Conservation (phyloP, 805 yeast genomes). For the Wickerhamomyces xylosicus region DNA sequence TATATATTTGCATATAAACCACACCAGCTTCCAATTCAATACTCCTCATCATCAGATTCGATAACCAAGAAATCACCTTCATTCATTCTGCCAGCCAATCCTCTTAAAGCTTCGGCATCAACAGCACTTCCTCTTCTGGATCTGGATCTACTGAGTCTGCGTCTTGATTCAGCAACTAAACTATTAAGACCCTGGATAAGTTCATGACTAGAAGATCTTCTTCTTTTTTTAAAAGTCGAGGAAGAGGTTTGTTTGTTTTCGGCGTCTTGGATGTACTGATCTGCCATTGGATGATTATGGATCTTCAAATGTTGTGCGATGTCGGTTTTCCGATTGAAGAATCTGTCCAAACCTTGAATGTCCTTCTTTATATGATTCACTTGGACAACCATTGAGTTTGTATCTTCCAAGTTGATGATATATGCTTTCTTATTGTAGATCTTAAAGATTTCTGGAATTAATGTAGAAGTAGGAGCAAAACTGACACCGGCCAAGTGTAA, state of each 20-base stretch:
- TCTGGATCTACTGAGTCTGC: not conserved
- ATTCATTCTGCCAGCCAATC: not conserved
- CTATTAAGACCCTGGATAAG: not conserved
- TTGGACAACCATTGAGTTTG: slow-evolving; percentile 2
- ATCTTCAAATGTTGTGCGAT: not conserved
- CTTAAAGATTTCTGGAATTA: slow-evolving; percentile 12
- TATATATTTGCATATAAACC: too few relatives aligned
- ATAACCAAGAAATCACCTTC: not conserved
- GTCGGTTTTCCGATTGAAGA: slow-evolving; percentile 6
- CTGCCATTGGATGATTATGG: not conserved
- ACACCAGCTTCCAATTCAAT: too few relatives aligned
- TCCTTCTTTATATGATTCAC: slow-evolving; percentile 7
- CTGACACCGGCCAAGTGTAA: slow-evolving; percentile 14
- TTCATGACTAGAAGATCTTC: not conserved
- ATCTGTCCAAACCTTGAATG: slow-evolving; percentile 6
- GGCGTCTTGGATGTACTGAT: not conserved
- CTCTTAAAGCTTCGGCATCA: not conserved
- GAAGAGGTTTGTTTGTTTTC: too few relatives aligned
- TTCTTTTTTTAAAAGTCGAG: too few relatives aligned
- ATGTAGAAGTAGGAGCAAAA: slow-evolving; percentile 10
- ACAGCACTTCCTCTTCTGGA: not conserved
- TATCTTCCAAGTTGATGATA: slow-evolving; percentile 16
- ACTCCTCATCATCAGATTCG: not conserved
- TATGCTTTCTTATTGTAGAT: slow-evolving; percentile 10
- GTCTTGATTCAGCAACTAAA: not conserved